Evolutionary conservation across 225 moss, liverwort and hornwort species (phyloP).

Genomic region (Sphagnum contortum): DNA sequence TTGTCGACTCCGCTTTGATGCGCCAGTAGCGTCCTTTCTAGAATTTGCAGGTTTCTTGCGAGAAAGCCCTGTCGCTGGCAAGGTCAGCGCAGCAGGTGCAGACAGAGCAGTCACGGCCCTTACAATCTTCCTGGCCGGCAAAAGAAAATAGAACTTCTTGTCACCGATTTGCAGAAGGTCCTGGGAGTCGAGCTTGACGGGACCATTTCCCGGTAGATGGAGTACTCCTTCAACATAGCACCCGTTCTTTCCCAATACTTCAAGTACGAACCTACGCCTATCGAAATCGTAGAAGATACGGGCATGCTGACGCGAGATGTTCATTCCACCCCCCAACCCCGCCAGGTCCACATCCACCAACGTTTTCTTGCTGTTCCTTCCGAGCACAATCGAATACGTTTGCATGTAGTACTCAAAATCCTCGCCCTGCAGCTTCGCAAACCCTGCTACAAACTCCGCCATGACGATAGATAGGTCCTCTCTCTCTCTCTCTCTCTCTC

Average conservation of each 20-base stretch:
- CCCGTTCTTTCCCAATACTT: conserved; percentile 94
- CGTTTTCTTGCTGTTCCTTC: conserved; percentile 95
- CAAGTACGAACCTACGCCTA: conserved; percentile 70
- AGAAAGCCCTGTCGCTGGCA: conserved; percentile 32
- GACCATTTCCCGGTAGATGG: conserved; percentile 42
- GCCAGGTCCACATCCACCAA: conserved; percentile 92
- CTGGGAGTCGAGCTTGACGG: conserved; percentile 89
- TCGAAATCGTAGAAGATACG: conserved; percentile 90
- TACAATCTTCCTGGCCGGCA: conserved; percentile 79
- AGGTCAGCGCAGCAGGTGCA: conserved; percentile 48
- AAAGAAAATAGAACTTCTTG: conserved; percentile 90
- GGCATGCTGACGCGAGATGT: conserved; percentile 94
- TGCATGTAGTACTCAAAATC: conserved; percentile 99
- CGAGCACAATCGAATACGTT: conserved; percentile 90
- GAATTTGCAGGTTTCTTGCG: conserved; percentile 62
- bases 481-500: no score
- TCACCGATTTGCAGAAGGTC: conserved; percentile 94
- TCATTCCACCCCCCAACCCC: conserved; percentile 90
- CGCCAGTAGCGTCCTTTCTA: conserved; percentile 24
- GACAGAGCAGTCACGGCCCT: conserved; percentile 58
- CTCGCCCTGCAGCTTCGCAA: conserved; percentile 98
- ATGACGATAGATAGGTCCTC: conserved; percentile 10
- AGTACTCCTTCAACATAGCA: conserved; percentile 92
- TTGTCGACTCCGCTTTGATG: conserved; percentile 10
- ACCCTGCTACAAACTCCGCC: conserved; percentile 89